Evolutionary conservation across 495 filamentous ascomycete species (phyloP).

Genomic region (Cenococcum geophilum): DNA sequence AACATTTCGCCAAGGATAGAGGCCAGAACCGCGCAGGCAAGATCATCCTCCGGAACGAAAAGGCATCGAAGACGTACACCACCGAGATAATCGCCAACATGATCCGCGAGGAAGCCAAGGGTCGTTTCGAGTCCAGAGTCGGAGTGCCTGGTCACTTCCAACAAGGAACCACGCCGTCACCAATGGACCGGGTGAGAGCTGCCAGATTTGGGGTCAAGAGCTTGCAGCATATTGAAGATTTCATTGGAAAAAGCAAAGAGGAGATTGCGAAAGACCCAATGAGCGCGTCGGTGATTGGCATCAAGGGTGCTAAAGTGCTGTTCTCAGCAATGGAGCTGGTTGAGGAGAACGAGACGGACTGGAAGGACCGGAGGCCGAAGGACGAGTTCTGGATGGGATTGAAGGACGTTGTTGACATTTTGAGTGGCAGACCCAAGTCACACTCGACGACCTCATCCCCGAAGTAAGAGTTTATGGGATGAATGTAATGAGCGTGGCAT

Average conservation of each 20-base stretch:
- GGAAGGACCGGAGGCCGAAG: conserved; percentile 79
- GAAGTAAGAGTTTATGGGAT: too few species aligned
- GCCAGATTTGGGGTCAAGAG: conserved; percentile 86
- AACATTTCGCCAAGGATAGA: conserved; percentile 76
- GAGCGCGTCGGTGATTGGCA: conserved; percentile 78
- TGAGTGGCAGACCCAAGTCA: conserved; percentile 59
- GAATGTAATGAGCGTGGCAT: too few species aligned
- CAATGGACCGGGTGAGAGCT: conserved; percentile 93
- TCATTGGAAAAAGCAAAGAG: conserved; percentile 57
- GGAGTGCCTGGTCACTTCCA: conserved; percentile 96
- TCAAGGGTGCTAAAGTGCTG: conserved; percentile 80
- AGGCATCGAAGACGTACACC: conserved; percentile 80
- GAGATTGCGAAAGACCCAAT: conserved; percentile 63
- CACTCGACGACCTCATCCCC: too few species aligned
- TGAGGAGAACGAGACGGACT: conserved; percentile 86
- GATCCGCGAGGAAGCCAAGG: conserved; percentile 87
- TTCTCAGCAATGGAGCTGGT: conserved; percentile 73
- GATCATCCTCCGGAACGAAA: conserved; percentile 90
- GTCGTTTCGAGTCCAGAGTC: conserved; percentile 86
- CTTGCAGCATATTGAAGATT: conserved; percentile 80
- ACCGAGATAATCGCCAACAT: conserved; percentile 92
- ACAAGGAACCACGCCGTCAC: conserved; percentile 65
- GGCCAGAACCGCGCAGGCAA: conserved; percentile 90
- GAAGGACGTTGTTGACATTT: conserved; percentile 73
- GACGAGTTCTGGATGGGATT: conserved; percentile 78